A percentile compares a stretch with the other conserved stretches of the same genome.
These are phyloP conservation scores for Cutaneotrichosporon sp. DNA, from an alignment of 1,284 basidiomycete genomes.

Conservation along the genomic window DNA sequence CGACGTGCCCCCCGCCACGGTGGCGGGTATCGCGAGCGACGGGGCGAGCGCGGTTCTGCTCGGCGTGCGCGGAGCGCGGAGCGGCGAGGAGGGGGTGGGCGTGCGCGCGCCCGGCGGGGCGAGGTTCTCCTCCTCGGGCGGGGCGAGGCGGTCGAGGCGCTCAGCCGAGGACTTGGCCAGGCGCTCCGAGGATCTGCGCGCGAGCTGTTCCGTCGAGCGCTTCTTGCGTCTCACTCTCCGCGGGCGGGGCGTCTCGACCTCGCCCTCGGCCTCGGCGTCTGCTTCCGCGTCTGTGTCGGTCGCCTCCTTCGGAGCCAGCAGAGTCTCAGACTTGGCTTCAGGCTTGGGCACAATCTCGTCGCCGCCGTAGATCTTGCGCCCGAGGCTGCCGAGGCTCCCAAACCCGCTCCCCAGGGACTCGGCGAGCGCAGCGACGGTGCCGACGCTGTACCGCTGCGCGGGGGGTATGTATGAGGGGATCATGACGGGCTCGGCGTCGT, in stretches of 20 bases:
- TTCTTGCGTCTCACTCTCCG: background rate
- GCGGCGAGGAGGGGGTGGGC: background rate
- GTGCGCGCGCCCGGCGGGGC: background rate
- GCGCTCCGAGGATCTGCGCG: background rate
- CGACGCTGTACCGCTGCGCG: background rate
- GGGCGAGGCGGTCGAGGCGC: background rate
- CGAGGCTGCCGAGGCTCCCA: conserved; percentile 1
- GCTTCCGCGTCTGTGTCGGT: conserved; percentile 1
- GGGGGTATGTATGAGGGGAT: background rate
- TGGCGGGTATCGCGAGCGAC: background rate
- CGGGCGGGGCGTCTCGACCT: background rate
- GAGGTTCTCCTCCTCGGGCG: background rate
- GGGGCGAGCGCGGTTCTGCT: background rate
- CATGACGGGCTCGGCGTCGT: background rate
- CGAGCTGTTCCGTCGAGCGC: background rate
- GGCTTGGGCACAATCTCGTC: background rate
- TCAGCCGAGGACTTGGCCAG: background rate
- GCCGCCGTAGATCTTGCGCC: background rate
- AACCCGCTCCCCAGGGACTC: background rate
- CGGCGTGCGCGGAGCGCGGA: background rate
- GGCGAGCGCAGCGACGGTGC: background rate
- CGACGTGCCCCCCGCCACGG: background rate
- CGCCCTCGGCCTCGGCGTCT: conserved; percentile 3
- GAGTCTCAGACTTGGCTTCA: no score
- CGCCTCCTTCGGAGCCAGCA: no score